Evolutionary conservation across 1,284 basidiomycete species (phyloP), one percentile per base, ranked within the genome.

Genomic region (Ceratobasidium sp.): DNA sequence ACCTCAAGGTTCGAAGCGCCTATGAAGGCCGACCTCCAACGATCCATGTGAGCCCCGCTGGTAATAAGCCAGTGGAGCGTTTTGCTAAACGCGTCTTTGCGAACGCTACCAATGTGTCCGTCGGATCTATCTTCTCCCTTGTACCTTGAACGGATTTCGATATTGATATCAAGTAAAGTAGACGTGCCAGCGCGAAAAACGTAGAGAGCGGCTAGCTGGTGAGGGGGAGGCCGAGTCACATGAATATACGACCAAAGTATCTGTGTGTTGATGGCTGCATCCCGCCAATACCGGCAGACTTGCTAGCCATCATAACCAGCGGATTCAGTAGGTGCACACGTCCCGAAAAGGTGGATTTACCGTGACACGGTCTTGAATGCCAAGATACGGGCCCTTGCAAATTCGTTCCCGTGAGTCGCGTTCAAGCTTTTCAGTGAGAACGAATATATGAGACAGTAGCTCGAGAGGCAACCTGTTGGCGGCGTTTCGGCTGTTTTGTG

Each of bases 11-110:
- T n/a, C n/a, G n/a, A n/a, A n/a, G n/a, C n/a, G n/a, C n/a, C n/a
- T n/a, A n/a, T n/a, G n/a, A n/a, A n/a, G n/a, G n/a, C n/a, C n/a
- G 56, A 43, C 38, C 40, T 58, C 56, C 56, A 58, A 10, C 42
- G 56, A 31, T 17, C 10, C 6, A 31, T 31, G 27, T 27, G 6
- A 2, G 56, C 56, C 15, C 56, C 56, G 25, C 47, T n/a, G n/a
- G n/a, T n/a, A n/a, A n/a, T n/a, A n/a, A n/a, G n/a, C n/a, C n/a
- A n/a, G n/a, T n/a, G n/a, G n/a, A n/a, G n/a, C n/a, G n/a, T n/a
- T n/a, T n/a, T n/a, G n/a, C n/a, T n/a, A n/a, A n/a, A n/a, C n/a
- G n/a, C n/a, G n/a, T n/a, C n/a, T n/a, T n/a, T n/a, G n/a, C n/a
- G n/a, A n/a, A n/a, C n/a, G n/a, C n/a, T n/a, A n/a, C n/a, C n/a